Evolutionary conservation across 495 filamentous ascomycete genomes (phyloP).

Genomic region (Rusavskia elegans): DNA sequence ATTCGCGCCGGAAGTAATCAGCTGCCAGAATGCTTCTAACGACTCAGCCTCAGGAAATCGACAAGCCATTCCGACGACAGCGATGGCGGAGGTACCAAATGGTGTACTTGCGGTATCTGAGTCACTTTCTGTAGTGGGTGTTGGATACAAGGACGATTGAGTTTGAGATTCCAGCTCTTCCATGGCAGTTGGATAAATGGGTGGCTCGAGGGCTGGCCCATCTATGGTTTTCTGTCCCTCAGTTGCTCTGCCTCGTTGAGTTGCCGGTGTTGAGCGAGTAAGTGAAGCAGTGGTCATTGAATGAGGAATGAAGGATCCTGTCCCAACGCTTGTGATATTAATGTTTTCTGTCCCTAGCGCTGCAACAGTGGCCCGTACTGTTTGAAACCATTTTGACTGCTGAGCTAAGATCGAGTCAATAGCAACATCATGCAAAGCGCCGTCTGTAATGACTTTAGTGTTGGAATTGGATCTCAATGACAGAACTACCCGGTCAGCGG

Average conservation of each 20-base stretch:
- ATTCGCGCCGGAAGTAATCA: constrained; percentile 17
- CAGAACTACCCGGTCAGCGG: not conserved
- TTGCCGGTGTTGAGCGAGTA: too few species aligned
- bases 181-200: too few species aligned
- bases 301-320: constrained; percentile 4
- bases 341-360: not conserved
- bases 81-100: constrained; percentile 11
- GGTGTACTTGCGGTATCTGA: not conserved
- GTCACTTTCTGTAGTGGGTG: not conserved
- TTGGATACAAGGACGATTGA: not conserved
- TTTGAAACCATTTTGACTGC: constrained; percentile 7
- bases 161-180: not conserved
- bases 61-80: constrained; percentile 29
- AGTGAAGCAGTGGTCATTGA: not conserved
- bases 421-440: constrained; percentile 5
- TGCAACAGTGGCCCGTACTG: constrained; percentile 4
- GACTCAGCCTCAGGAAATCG: constrained; percentile 22
- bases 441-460: constrained; percentile 4
- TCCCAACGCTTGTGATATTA: constrained; percentile 3
- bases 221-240: too few species aligned
- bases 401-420: constrained; percentile 7
- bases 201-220: too few species aligned
- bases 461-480: constrained; percentile 12
- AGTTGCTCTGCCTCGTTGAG: too few species aligned
- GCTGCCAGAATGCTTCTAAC: constrained; percentile 25